Conservation (phyloP, 441 rosid genomes). For the Croton laevigatus region DNA sequence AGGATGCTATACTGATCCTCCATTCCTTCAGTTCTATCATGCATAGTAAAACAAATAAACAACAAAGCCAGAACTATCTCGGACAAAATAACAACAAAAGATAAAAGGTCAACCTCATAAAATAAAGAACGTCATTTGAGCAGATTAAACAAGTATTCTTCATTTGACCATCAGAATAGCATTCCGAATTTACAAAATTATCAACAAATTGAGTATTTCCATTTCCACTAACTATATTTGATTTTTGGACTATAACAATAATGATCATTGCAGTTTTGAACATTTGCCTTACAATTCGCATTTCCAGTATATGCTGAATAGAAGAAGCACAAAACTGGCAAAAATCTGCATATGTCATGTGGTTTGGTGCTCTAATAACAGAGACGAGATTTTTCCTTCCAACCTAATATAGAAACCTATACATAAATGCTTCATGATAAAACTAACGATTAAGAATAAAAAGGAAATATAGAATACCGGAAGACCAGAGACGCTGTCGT, state of each 20-base stretch:
- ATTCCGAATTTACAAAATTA: too few relatives aligned
- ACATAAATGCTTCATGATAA: not conserved
- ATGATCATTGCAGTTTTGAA: not conserved
- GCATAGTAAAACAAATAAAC: conserved; percentile 11
- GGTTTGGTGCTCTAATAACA: conserved; percentile 82
- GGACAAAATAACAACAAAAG: not conserved
- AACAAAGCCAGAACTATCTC: conserved; percentile 8
- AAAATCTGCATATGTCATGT: conserved; percentile 94
- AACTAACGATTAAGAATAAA: not conserved
- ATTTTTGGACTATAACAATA: not conserved
- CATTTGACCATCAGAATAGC: too few relatives aligned
- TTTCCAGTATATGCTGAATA: conserved; percentile 74
- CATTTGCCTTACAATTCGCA: conserved; percentile 82
- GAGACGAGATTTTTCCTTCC: conserved; percentile 84
- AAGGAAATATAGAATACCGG: conserved; percentile 40
- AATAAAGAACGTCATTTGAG: not conserved
- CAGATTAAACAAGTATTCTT: not conserved
- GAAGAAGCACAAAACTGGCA: conserved; percentile 94
- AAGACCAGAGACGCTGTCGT: conserved; percentile 42
- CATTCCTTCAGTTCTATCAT: conserved; percentile 71
- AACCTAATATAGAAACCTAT: conserved; percentile 36
- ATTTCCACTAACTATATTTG: not conserved
- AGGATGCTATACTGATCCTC: conserved; percentile 72
- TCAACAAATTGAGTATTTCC: not conserved
- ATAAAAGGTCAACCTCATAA: not conserved